These are phyloP conservation scores for Teunomyces panamensis DNA, from an alignment of 805 yeast species.

Conservation along the genomic window DNA sequence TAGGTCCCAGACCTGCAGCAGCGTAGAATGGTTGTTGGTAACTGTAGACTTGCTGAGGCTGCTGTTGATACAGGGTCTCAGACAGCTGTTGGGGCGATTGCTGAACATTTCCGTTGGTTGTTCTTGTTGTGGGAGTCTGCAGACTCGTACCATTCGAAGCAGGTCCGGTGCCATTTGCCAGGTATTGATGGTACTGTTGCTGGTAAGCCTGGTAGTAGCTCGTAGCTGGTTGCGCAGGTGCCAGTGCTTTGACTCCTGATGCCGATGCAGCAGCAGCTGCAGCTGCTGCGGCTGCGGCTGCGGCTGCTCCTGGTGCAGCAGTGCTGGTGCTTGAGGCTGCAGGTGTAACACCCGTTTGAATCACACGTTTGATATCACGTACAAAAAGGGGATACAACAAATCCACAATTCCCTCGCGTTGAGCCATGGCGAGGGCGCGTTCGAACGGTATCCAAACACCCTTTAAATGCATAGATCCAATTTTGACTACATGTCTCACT, in stretches of 20 bases:
- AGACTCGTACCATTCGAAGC: neutral
- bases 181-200: constrained; percentile 4
- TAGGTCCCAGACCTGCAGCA: constrained; percentile 11
- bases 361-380: constrained; percentile 62
- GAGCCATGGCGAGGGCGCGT: constrained; percentile 77
- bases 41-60: constrained; percentile 15
- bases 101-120: constrained; percentile 9
- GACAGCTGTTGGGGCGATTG: constrained; percentile 11
- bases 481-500: constrained; percentile 75
- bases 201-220: constrained; percentile 4
- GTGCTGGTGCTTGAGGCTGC: constrained; percentile 14
- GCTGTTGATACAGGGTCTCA: constrained; percentile 5
- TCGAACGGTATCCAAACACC: constrained; percentile 92
- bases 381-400: constrained; percentile 41
- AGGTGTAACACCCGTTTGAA: constrained; percentile 45
- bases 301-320: constrained; percentile 13
- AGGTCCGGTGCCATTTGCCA: constrained; percentile 2
- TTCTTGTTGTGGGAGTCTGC: neutral
- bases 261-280: constrained; percentile 13
- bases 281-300: no score
- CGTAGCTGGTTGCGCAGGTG: constrained; percentile 10
- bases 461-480: constrained; percentile 83
- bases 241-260: constrained; percentile 11
- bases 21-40: constrained; percentile 21
- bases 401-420: constrained; percentile 59